These are phyloP conservation scores for Avena insularis DNA, from an alignment of 176 grass and related monocot genomes.

Conservation along the genomic window DNA sequence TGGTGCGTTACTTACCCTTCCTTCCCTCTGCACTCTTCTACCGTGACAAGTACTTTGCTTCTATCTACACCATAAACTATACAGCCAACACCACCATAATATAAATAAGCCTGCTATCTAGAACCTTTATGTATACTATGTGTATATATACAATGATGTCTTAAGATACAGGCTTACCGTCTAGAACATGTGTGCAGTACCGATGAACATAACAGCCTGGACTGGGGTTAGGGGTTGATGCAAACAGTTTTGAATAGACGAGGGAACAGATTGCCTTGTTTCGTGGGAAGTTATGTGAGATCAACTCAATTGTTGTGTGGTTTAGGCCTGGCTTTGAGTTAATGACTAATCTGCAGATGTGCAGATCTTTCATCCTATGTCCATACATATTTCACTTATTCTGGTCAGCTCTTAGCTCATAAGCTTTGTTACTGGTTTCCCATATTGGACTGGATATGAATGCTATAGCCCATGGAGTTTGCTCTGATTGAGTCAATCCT, in stretches of 20 bases:
- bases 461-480: not conserved
- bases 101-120: no score
- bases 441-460: not conserved
- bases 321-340: not conserved
- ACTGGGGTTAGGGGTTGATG: no score
- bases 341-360: not conserved
- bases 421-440: not conserved
- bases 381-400: not conserved
- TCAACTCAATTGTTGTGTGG: no score
- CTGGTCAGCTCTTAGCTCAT: not conserved
- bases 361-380: not conserved
- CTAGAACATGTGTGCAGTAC: no score
- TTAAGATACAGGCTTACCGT: no score
- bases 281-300: no score
- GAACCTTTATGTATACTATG: no score
- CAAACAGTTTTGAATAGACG: no score
- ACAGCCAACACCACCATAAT: no score
- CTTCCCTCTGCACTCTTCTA: not conserved
- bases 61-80: not conserved
- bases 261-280: no score
- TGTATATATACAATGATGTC: no score
- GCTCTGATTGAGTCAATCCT: not conserved
- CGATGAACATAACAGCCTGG: no score
- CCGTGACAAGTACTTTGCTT: not conserved
- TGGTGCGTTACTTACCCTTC: slow-evolving; percentile 54